Conservation (phyloP, 169 alveolate species). For the Babesia bovis region DNA sequence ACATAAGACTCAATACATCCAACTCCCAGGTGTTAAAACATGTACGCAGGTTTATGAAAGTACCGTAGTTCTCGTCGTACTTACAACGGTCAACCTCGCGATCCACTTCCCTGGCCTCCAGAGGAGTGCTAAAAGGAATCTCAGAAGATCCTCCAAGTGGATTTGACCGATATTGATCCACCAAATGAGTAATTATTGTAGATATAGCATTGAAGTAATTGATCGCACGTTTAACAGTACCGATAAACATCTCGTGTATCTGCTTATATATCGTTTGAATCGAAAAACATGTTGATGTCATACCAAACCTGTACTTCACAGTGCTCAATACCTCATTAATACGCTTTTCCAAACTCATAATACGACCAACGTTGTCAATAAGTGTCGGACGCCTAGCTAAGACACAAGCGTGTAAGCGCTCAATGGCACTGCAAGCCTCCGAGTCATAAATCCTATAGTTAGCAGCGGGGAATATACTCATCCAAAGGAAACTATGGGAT, state of each 20-base stretch:
- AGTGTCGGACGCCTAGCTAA: neutral
- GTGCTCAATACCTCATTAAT: neutral
- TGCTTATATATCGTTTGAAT: neutral
- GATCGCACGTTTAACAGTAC: neutral
- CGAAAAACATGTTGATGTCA: neutral
- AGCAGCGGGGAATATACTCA: neutral
- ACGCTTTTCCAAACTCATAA: neutral
- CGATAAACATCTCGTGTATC: neutral
- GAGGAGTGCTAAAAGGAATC: neutral
- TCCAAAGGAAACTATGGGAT: neutral
- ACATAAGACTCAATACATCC: neutral
- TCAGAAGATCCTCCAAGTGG: neutral
- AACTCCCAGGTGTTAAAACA: conserved; percentile 14
- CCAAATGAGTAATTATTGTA: neutral
- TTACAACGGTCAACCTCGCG: conserved; percentile 5
- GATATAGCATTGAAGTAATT: neutral
- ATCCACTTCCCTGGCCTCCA: neutral
- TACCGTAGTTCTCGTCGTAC: conserved; percentile 9
- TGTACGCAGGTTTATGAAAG: neutral
- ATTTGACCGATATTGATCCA: neutral
- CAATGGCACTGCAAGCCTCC: neutral
- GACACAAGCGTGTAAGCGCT: neutral
- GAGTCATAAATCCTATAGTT: neutral
- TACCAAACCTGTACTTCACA: neutral
- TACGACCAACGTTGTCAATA: neutral